Base-by-base conservation (phyloP, 805 yeast genomes). In the Saturnispora mendoncae region DNA sequence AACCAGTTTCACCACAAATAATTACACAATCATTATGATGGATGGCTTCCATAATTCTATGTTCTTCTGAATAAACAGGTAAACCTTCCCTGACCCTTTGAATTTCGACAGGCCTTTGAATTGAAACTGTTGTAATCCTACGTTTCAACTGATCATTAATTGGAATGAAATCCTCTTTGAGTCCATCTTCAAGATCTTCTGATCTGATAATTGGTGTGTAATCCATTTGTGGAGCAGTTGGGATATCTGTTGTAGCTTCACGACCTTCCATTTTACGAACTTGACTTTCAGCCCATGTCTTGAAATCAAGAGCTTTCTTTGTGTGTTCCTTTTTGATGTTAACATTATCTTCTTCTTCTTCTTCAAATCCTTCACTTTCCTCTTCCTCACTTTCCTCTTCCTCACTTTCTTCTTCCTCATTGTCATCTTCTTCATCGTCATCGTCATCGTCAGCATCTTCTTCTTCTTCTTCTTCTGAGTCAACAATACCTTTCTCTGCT, bases 1-100 rank as follows among this genome's bases (percentile, higher is more conserved):
- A 87, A 52, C 98, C 98, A 1, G 98, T 92, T 53, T 88, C 97
- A 69, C 98, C 98, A 65, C 97, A 90, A 20, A 92, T 71, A 12
- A 92, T 80, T 0, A 88, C 78, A 46, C 90, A 82, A 53, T 88
- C 96, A 55, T 90, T 84, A 54, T 90, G 94, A 56, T 84, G 84
- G 38, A 92, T 74, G 1, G 96, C 95, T 58, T 92, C 99, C 97
- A 92, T 86, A 38, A 92, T 84, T 42, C 78, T 68, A 57, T 85
- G 95, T 55, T 92, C 99, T 59, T 86, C 95, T 6, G 80, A 80
- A 47, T 75, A 83, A 0, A 92, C 97, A 0, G 99, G 99, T 15
- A 92, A 65, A 39, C 77, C 71, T 62, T 78, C 66, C 47, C 98
- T 68, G 25, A 69, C 69, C 17, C 66, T 57, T 55, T 86, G 94